These are phyloP conservation scores for Haematococcus sp. DNA, from an alignment of 139 green algal genomes.

Conservation along the genomic window DNA sequence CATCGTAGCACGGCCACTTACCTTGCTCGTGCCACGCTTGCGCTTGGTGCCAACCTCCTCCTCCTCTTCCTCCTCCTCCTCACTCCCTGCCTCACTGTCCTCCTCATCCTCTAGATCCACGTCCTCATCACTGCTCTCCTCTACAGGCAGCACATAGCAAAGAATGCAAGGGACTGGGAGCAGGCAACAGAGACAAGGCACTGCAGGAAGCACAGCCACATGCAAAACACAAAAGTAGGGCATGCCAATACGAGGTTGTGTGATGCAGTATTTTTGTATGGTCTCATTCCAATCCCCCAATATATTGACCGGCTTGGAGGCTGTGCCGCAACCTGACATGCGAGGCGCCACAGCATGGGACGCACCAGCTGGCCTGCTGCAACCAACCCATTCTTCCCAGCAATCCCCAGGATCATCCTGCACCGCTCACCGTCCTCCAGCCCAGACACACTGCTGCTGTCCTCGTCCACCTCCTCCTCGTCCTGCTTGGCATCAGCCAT, in stretches of 20 bases:
- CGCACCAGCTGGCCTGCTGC: too few relatives aligned
- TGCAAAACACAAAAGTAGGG: neutral
- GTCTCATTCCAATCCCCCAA: too few relatives aligned
- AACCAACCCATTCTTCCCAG: neutral
- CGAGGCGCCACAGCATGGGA: too few relatives aligned
- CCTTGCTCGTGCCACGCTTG: neutral
- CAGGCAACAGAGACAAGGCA: neutral
- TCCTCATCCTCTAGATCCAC: slow-evolving; percentile 23
- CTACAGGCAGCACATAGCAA: neutral
- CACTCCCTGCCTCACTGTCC: slow-evolving; percentile 12
- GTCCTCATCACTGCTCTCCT: slow-evolving; percentile 13
- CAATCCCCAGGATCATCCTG: neutral
- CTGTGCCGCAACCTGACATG: too few relatives aligned
- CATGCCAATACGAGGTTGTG: neutral
- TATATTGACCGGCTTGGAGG: too few relatives aligned
- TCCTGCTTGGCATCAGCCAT: neutral
- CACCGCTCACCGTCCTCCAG: neutral
- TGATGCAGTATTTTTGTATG: too few relatives aligned
- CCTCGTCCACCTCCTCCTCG: slow-evolving; percentile 17
- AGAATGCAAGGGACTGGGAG: too few relatives aligned
- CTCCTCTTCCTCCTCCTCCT: slow-evolving; percentile 24
- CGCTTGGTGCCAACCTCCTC: slow-evolving; percentile 15
- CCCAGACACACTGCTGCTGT: neutral
- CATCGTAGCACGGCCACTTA: too few relatives aligned
- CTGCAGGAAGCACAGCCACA: neutral